Evolutionary conservation across 2,329 filamentous ascomycete species (phyloP).

Genomic region (Apiospora rasikravindrae): DNA sequence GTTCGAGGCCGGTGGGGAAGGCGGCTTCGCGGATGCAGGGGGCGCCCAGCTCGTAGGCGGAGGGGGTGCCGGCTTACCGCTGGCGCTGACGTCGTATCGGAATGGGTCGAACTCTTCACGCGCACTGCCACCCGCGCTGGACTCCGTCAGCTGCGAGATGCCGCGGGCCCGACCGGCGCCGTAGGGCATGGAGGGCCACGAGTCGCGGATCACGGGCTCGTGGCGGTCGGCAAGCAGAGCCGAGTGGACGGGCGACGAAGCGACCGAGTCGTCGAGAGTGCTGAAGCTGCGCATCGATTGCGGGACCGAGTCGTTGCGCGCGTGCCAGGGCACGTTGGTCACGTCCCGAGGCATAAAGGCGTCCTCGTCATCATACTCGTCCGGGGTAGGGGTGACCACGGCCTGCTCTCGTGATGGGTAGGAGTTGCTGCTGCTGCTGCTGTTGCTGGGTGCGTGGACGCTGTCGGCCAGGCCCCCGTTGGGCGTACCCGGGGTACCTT

Average conservation of each 20-base stretch:
- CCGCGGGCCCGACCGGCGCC: conserved; percentile 27
- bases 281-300: conserved; percentile 42
- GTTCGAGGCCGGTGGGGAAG: neutral
- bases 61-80: neutral
- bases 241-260: conserved; percentile 38
- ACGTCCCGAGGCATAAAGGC: conserved; percentile 37
- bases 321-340: conserved; percentile 40
- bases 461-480: conserved; percentile 5
- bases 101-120: conserved; percentile 35
- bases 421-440: neutral
- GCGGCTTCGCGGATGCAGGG: neutral
- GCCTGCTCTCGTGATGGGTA: neutral
- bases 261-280: conserved; percentile 39
- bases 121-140: neutral
- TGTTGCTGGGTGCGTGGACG: conserved; percentile 1
- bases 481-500: neutral
- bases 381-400: neutral
- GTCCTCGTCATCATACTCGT: neutral
- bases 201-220: conserved; percentile 41
- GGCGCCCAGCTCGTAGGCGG: neutral
- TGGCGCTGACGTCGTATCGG: conserved; percentile 25
- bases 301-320: conserved; percentile 38
- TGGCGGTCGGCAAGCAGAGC: conserved; percentile 33
- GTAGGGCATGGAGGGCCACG: conserved; percentile 32
- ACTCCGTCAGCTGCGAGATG: conserved; percentile 33